Evolutionary conservation across 2,329 filamentous ascomycete genomes (phyloP), one percentile per base, ranked within the genome.

Genomic region (Sclerotinia nivalis): DNA sequence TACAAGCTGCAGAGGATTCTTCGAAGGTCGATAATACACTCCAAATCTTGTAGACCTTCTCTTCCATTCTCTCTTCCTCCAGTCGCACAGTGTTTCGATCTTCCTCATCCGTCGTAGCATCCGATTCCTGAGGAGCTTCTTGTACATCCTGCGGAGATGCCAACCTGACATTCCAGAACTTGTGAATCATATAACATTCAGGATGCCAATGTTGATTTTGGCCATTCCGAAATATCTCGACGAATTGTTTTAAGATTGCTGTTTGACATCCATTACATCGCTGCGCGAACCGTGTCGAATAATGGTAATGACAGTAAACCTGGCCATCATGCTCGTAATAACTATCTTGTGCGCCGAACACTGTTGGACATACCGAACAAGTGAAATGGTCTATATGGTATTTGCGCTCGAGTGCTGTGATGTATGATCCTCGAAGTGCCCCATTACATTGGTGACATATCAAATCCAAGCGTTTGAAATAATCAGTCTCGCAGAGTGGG

Each of bases 181-280:
- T 99, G 83, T 99, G 96, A 73, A 99, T 99, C 96, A 99, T 99
- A 81, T 99, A 99, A 81, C 96, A 99, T 81, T 99, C 96, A 2
- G 96, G 96, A 79, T 99, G 96, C 96, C 96, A 99, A 80, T 99
- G 96, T 78, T 99, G 96, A 78, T 98, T 97, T 79, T 97, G 92
- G 2, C 95, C 95, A 80, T 98, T 98, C 75, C 96, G 91, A 81
- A 94, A 99, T 72, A 99, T 98, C 81, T 99, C 96, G 72, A 99
- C 96, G 80, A 99, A 99, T 80, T 99, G 96, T 83, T 99, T 99
- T 56, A 99, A 84, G 73, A 99, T 99, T 66, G 96, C 93, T 3
- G 95, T 97, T 77, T 97, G 93, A 78, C 96, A 99, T 74, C 96
- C 96, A 80, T 97, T 97, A 80, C 96, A 99, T 69, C 93, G 88